Conservation (phyloP, 2,329 filamentous ascomycete species). For the Cytospora mali region DNA sequence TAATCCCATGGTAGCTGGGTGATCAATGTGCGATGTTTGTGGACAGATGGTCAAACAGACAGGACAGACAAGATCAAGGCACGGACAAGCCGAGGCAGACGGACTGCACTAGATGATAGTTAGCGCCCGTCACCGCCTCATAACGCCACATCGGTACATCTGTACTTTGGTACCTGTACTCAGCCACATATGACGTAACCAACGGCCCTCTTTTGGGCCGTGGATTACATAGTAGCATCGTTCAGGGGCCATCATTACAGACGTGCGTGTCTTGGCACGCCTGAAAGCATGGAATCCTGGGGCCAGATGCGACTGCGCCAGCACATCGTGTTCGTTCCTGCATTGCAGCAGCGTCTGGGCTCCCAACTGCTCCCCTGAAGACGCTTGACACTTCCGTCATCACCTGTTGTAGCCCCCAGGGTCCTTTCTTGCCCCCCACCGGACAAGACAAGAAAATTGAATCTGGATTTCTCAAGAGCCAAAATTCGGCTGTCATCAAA, state of each 20-base stretch:
- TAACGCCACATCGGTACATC: neutral
- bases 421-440: neutral
- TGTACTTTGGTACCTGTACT: neutral
- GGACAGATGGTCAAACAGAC: neutral
- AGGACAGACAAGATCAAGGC: neutral
- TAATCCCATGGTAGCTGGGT: neutral
- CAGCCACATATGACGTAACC: neutral
- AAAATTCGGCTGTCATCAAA: too few species aligned
- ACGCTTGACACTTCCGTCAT: neutral
- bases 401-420: too few species aligned
- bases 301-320: slow-evolving; percentile 4
- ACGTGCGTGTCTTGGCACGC: neutral
- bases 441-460: neutral
- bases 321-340: neutral
- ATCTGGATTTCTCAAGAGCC: too few species aligned
- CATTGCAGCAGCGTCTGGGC: neutral
- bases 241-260: neutral
- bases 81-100: neutral
- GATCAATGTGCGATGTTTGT: neutral
- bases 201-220: neutral
- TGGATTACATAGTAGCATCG: neutral
- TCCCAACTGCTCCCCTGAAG: neutral
- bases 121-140: slow-evolving; percentile 7
- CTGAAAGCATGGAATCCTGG: neutral
- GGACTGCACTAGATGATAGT: neutral